Conservation (phyloP, 169 alveolate species). For the Plasmodium fragile region DNA sequence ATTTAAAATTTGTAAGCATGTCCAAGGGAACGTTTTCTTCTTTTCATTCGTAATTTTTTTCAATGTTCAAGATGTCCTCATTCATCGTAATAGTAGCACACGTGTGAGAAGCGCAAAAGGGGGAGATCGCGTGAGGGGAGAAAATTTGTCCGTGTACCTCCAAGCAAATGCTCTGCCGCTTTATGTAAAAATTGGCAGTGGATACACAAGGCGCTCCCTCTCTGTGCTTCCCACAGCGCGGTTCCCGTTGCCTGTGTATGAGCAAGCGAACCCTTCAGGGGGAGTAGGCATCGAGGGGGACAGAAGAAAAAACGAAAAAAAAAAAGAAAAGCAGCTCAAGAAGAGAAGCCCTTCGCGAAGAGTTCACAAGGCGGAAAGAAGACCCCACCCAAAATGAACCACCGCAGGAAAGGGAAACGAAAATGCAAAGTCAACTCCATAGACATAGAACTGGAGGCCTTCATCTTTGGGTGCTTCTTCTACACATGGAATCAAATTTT, state of each 20-base stretch:
- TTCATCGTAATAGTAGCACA: neutral
- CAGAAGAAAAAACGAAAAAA: neutral
- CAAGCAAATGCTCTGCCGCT: neutral
- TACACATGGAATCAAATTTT: slow-evolving; percentile 59
- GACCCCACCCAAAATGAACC: slow-evolving; percentile 3
- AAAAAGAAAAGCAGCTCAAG: neutral
- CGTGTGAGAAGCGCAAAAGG: neutral
- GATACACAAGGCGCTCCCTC: neutral
- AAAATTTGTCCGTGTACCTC: neutral
- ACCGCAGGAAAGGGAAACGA: slow-evolving; percentile 17
- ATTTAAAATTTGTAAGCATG: neutral
- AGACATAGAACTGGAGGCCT: slow-evolving; percentile 73
- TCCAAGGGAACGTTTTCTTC: neutral
- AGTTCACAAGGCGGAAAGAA: neutral
- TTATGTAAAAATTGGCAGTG: neutral
- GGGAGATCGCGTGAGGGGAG: neutral
- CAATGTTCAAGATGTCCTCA: neutral
- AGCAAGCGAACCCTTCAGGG: neutral
- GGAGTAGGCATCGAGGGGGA: too few species aligned
- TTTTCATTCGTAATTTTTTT: neutral
- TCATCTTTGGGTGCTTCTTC: slow-evolving; percentile 71
- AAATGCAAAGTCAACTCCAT: slow-evolving; percentile 45
- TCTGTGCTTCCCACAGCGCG: neutral
- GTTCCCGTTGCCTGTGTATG: neutral
- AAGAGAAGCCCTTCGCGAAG: neutral